Conservation (phyloP, 257 asterid genomes). For the Fraxinus excelsior region DNA sequence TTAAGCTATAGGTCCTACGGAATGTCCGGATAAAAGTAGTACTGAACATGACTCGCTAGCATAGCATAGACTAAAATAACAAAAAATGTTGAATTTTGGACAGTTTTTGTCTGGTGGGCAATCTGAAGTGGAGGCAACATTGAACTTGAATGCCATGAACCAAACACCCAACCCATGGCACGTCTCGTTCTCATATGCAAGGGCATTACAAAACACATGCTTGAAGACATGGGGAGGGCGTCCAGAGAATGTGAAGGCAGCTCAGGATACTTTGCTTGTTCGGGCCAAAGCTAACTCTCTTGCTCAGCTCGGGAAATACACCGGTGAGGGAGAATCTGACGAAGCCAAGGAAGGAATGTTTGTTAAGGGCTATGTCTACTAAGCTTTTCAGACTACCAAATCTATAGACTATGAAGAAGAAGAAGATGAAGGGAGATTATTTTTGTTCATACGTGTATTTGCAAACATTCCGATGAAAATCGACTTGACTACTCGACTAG, state of each 20-base stretch:
- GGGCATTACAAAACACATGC: conserved; percentile 31
- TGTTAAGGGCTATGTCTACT: conserved; percentile 28
- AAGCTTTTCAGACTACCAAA: conserved; percentile 21
- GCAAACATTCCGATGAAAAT: no score
- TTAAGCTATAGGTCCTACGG: no score
- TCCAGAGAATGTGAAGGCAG: conserved; percentile 28
- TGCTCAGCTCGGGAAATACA: conserved; percentile 46
- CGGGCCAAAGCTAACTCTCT: conserved; percentile 32
- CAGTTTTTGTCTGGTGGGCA: conserved; percentile 36
- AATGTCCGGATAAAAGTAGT: no score
- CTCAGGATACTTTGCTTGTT: conserved; percentile 18
- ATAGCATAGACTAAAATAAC: neutral
- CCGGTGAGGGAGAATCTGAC: conserved; percentile 41
- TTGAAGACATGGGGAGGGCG: conserved; percentile 31
- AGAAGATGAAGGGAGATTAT: conserved; percentile 19
- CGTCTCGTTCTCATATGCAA: conserved; percentile 31
- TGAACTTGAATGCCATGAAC: conserved; percentile 36
- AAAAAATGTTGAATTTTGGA: neutral
- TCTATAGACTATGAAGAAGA: conserved; percentile 5
- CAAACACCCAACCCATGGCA: conserved; percentile 29
- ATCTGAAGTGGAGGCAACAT: conserved; percentile 31
- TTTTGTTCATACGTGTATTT: conserved; percentile 23
- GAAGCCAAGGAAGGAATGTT: conserved; percentile 34
- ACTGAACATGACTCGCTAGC: neutral
- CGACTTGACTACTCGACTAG: neutral